Base-by-base conservation (phyloP, 2,329 filamentous ascomycete genomes). In the Apiospora hydei region DNA sequence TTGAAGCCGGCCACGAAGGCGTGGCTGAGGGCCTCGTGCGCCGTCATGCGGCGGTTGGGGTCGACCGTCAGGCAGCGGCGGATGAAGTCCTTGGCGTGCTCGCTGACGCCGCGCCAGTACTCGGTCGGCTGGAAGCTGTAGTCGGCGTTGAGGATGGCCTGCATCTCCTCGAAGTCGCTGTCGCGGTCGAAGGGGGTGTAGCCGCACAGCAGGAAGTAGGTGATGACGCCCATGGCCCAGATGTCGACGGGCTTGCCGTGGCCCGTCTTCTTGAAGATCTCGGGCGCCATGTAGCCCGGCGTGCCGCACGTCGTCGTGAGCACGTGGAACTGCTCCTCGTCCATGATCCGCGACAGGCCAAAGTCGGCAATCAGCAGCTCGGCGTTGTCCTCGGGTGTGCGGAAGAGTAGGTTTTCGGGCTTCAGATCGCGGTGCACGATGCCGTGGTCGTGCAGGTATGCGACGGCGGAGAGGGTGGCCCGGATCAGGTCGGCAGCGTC, bases 101-200 rank as follows among this genome's bases (percentile, higher is more conserved):
- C 88, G 34, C 94, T 97, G 74, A 99, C 96, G 73, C 94, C 94
- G 74, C 95, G 93, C 96, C 96, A 99, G 87, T 98, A 98, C 81
- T 98, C 96, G 74, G 94, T 85, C 1, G 96, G 96, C 4, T 94
- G 96, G 83, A 98, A 99, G 80, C 91, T 93, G 86, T 98, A 99
- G 85, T 98, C 96, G 73, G 96, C 96, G 74, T 95, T 93, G 71
- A 98, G 90, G 80, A 99, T 99, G 77, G 96, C 96, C 85, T 98
- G 96, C 96, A 99, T 98, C 85, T 99, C 96, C 85, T 99, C 96
- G 79, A 98, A 92, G 83, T 99, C 98, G 77, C 92, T 96, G 83
- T 98, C 96, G 71, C 96, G 93, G 84, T 99, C 96, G 82, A 99
- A 99, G 16, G 96, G 96, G 0, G 96, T 99, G 85, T 98, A 98